Base-by-base conservation (phyloP, 2,329 filamentous ascomycete species). In the Phaeoacremonium minimum region DNA sequence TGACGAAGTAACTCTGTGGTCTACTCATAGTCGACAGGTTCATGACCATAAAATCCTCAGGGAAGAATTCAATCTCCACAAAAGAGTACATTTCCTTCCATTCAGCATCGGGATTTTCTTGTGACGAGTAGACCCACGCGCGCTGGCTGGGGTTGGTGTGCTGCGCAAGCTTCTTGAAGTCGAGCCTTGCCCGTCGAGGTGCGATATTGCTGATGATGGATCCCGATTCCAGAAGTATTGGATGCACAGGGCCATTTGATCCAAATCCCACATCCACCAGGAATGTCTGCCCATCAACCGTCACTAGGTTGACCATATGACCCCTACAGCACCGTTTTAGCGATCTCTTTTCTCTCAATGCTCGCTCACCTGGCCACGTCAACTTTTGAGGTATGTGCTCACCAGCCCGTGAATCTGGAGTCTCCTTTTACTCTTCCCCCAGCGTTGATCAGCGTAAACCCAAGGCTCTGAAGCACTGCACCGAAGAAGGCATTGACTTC, bases 251-350 rank as follows among this genome's bases (percentile, higher is more conserved):
- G 7, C 50, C 52, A 43, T 73, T 67, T 36, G 66, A 67, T 15
- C 79, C 80, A 47, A 80, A 83, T 17, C 74, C 78, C 12, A 83
- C 73, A 49, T 84, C 80, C 18, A 75, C 64, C 43, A 73, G 53
- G 50, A 71, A 74, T 29, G 60, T 56, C 30, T 62, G 59, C 16
- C 57, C 54, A 8, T 62, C 56, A 15, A 85, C 64, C 17, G 63
- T 71, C 32, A 82, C 68, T 37, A 83, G 67, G 47, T 77, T 74
- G 36, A 79, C 60, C 64, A 80, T 75, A 52, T 83, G 79, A 12
- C 61, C 58, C 74, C 76, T 69, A n/a, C n/a, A n/a, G n/a, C n/a
- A n/a, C n/a, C n/a, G n/a, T n/a, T n/a, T n/a, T n/a, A n/a, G n/a
- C n/a, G n/a, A n/a, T n/a, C n/a, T n/a, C n/a, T n/a, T n/a, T n/a